Evolutionary conservation across 164 flowering plant genomes (phyloP), one percentile per base, ranked within the genome.

Genomic region (Liquidambar formosana): DNA sequence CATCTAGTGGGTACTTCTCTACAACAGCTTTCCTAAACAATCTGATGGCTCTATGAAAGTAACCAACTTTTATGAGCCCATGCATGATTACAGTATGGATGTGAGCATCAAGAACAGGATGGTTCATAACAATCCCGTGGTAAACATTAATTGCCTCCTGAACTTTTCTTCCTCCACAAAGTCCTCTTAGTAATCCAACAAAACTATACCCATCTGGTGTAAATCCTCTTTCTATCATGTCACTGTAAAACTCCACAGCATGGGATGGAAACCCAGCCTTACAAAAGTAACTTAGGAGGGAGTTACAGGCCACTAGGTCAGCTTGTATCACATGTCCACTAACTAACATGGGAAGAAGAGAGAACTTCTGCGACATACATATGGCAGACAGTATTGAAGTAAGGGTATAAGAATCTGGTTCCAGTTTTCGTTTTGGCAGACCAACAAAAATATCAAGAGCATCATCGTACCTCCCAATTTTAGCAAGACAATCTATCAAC

Each of bases 401-500:
- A 66, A 81, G 70, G 4, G 92, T 85, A 73, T 81, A 90, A 8
- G 74, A 66, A 81, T 90, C 95, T 25, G 92, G 91, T 41, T 69
- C 45, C 57, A 90, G 64, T 19, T 70, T 81, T 52, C 41, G 61
- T 53, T 73, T 64, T 25, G 14, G 51, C 80, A 90, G 72, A 28
- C 71, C 26, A 54, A 25, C 45, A 65, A 82, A 84, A 10, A 85
- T 61, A 59, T 63, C 62, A 68, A 84, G 57, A 25, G 93, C 95
- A 72, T 85, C 84, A 67, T 75, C 73, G 63, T 75, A 74, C 69
- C 76, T 73, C 27, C 84, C 86, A 61, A 64, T 62, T 77, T 86
- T 88, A 13, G 85, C 73, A 13, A 86, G 72, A 69, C 81, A 72
- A 70, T 83, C 81, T 66, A 90, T 86, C 27, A 88, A 66, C 1